Evolutionary conservation across 805 yeast genomes (phyloP).

Genomic region (Monosporozyma unispora): DNA sequence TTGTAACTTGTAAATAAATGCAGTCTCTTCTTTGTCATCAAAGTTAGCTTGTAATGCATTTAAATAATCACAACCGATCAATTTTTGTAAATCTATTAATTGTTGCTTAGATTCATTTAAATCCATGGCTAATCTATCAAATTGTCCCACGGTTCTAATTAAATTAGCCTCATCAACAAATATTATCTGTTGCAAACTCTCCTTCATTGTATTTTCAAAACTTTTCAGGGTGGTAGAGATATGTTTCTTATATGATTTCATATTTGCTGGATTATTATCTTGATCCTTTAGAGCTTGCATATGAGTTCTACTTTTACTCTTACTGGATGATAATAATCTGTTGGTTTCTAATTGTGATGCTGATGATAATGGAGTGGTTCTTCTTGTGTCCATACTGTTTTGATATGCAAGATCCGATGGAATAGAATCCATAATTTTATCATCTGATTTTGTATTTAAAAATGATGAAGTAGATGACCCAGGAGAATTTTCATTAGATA

Average conservation of each 20-base stretch:
- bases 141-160: conserved; percentile 19
- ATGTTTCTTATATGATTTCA: conserved; percentile 15
- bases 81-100: conserved; percentile 17
- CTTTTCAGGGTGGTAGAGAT: conserved; percentile 14
- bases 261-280: conserved; percentile 9
- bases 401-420: not conserved
- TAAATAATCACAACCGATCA: conserved; percentile 24
- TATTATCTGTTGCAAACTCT: conserved; percentile 14
- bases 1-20: conserved; percentile 18
- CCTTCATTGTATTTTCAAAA: conserved; percentile 19
- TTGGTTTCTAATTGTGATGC: not conserved
- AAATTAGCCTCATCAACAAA: conserved; percentile 20
- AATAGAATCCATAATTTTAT: not conserved
- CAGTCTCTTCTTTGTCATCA: conserved; percentile 15
- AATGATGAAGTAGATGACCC: not conserved
- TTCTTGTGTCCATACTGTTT: not conserved
- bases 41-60: conserved; percentile 24
- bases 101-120: conserved; percentile 24
- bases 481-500: not conserved
- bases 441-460: not conserved
- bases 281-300: not conserved
- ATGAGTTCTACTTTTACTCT: not conserved
- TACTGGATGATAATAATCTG: not conserved
- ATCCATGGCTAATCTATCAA: conserved; percentile 16
- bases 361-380: not conserved